Evolutionary conservation across 495 filamentous ascomycete genomes (phyloP), one percentile per base, ranked within the genome.

Genomic region (Xylaria bambusicola): DNA sequence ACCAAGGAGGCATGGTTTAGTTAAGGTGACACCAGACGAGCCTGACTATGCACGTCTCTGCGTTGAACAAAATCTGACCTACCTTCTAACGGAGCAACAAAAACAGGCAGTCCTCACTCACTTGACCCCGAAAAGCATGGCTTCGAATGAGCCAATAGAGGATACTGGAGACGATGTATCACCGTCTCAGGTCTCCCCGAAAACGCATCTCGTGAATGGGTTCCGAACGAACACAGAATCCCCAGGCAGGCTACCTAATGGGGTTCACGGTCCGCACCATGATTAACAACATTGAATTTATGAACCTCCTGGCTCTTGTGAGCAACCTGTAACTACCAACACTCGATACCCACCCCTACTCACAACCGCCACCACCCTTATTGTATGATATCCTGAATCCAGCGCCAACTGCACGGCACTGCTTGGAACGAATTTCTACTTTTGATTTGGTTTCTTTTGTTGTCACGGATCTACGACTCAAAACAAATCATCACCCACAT

Each of bases 41-140:
- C 70, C 75, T 5, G 78, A 76, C 38, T 82, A 81, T 58, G 64
- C 61, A 7, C 65, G 70, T 49, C 62, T 78, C n/a, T 77, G 73
- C 57, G 67, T 73, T 56, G 76, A 80, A 47, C 79, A 83, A 53
- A 75, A 77, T 15, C 64, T 78, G 29, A 54, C 65, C 18, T 69
- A 78, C 26, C 66, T 78, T 9, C 48, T 79, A 15, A 67, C 63
- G 29, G 68, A 71, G 20, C 66, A 71, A 52, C 68, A 71, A 58
- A 71, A 71, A 50, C 59, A 66, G 38, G 55, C 66, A 15, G 57
- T 66, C 29, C 45, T 66, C 20, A 62, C 68, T 17, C 66, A 68
- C 44, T 45, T 68, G 21, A 71, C 68, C 4, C 68, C 68, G 21
- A 61, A 64, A 40, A 71, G 68, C 41, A 71, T 68, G 63, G 62